Evolutionary conservation across 2,329 filamentous ascomycete species (phyloP).

Genomic region (Ophiocordyceps robertsii): DNA sequence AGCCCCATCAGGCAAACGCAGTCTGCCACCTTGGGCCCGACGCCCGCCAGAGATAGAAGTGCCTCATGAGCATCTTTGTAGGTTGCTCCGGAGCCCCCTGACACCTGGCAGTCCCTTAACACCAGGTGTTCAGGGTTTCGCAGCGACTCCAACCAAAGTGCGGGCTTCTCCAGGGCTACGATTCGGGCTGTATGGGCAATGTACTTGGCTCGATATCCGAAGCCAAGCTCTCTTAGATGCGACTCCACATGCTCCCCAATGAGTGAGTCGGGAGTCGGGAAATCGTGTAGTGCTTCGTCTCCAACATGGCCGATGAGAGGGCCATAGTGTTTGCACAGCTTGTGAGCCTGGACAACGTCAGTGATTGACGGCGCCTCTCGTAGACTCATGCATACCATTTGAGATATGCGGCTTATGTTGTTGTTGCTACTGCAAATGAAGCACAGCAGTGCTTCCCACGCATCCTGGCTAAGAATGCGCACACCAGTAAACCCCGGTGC

Average conservation of each 20-base stretch:
- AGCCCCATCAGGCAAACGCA: slow-evolving; percentile 95
- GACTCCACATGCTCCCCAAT: slow-evolving; percentile 62
- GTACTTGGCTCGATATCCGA: slow-evolving; percentile 91
- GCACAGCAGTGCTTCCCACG: slow-evolving; percentile 85
- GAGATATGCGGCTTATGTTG: slow-evolving; percentile 86
- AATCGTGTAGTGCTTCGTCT: slow-evolving; percentile 68
- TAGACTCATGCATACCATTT: slow-evolving; percentile 51
- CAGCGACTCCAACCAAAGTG: slow-evolving; percentile 64
- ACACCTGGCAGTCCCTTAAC: slow-evolving; percentile 24
- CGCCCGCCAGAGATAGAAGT: slow-evolving; percentile 67
- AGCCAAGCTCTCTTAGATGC: slow-evolving; percentile 70
- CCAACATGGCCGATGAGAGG: slow-evolving; percentile 58
- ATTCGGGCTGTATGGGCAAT: slow-evolving; percentile 74
- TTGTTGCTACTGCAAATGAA: slow-evolving; percentile 99
- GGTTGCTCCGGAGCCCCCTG: slow-evolving; percentile 30
- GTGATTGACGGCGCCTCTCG: neutral
- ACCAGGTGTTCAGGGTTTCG: slow-evolving; percentile 61
- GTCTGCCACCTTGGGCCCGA: slow-evolving; percentile 93
- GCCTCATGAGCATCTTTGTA: slow-evolving; percentile 73
- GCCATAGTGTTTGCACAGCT: slow-evolving; percentile 79
- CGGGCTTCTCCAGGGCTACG: slow-evolving; percentile 51
- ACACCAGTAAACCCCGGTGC: slow-evolving; percentile 83
- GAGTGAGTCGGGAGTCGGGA: slow-evolving; percentile 66
- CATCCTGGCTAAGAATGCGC: slow-evolving; percentile 83
- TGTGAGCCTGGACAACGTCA: slow-evolving; percentile 48